Base-by-base conservation (phyloP, 2,329 filamentous ascomycete genomes). In the Ilyonectria destructans region DNA sequence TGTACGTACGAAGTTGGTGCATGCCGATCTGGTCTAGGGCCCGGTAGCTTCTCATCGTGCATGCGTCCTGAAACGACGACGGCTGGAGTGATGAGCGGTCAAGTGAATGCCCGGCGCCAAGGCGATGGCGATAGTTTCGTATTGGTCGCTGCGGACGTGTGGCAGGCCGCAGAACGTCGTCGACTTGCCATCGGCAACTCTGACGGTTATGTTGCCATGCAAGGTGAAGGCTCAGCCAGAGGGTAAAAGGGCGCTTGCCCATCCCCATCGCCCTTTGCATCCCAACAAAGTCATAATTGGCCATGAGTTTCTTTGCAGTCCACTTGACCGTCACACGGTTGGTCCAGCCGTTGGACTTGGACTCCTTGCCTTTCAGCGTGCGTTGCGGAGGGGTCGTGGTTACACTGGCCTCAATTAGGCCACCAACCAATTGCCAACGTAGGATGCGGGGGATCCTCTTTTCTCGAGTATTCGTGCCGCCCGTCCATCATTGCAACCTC, bases 341-440 rank as follows among this genome's bases (percentile, higher is more conserved):
- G 46, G 31, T 7, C 31, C 54, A 33, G 64, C 64, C 64, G 64
- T 67, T 67, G 54, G 57, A 54, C 43, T 31, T 31, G 37, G 60
- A 31, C 58, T 52, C 48, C 43, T 45, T 52, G 26, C 33, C 17
- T 61, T 48, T 33, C 51, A n/a, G 45, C 55, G 35, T 51, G 52
- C 40, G 33, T 26, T 23, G 52, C 37, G 17, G 60, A 51, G 52
- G 43, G 51, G 60, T 15, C 26, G 54, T 51, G 45, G 52, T 63
- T 54, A 65, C 62, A 35, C 35, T 40, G 26, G 23, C 43, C 9
- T 19, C 29, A 33, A 56, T 33, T n/a, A 21, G 58, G n/a, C 40
- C 56, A 52, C 62, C 62, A 54, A 37, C 62, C 62, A 56, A 31
- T 59, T 61, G 21, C 21, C 33, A 17, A 31, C 9, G 40, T 17